Percentiles rank a stretch among this genome's conserved stretches.
phyloP scores from a whole-genome alignment of 2,329 filamentous ascomycete genomes.

The Diaporthe nobilis region DNA sequence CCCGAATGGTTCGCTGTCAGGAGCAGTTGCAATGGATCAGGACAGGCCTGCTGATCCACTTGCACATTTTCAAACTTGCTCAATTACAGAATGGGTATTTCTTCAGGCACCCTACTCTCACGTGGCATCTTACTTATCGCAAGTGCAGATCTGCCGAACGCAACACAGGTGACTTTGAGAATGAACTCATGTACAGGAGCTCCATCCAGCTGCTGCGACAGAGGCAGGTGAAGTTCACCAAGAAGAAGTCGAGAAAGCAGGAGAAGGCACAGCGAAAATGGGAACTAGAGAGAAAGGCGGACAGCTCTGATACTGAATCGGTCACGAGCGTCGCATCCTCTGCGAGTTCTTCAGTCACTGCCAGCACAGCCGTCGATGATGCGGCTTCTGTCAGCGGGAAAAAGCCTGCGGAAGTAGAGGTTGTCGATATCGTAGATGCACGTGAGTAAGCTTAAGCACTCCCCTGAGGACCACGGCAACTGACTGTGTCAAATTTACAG shows the following conservation, averaged over 20 bases:
- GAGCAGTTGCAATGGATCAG: conserved; percentile 32
- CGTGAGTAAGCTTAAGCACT: background rate
- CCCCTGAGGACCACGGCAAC: background rate
- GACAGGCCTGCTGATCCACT: conserved; percentile 17
- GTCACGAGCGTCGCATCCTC: conserved; percentile 4
- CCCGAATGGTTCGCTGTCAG: background rate
- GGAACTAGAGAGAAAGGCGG: background rate
- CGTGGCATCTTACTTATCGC: background rate
- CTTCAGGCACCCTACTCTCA: too few relatives aligned
- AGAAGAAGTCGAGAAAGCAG: conserved; percentile 1
- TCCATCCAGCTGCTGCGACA: background rate
- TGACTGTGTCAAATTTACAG: background rate
- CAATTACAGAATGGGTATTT: conserved; percentile 9
- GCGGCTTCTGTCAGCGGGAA: background rate
- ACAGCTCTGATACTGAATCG: conserved; percentile 1
- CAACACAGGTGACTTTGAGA: conserved; percentile 29
- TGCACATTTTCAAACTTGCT: conserved; percentile 32
- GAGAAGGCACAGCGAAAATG: conserved; percentile 13
- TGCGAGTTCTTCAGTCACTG: background rate
- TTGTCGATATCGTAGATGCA: background rate
- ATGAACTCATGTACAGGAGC: conserved; percentile 14
- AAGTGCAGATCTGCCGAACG: background rate
- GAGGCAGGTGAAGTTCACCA: background rate
- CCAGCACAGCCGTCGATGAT: background rate
- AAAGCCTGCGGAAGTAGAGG: background rate